Conservation (phyloP, 768 basidiomycete species). For the Lactarius vividus region DNA sequence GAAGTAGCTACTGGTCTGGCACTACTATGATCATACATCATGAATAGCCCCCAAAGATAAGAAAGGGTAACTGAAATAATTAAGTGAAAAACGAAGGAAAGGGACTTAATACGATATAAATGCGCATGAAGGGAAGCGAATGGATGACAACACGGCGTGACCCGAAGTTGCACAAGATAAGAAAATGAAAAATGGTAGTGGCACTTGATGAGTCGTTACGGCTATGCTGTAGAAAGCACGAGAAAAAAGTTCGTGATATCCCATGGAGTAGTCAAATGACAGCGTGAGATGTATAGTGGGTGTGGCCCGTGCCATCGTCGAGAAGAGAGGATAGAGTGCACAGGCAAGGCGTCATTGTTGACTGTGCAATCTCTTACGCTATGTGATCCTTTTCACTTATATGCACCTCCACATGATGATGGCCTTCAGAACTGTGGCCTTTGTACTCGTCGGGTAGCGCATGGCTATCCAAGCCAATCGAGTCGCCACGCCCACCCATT, state of each 20-base stretch:
- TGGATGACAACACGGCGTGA: constrained; percentile 1
- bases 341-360: not conserved
- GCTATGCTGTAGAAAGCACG: constrained; percentile 3
- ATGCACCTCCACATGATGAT: constrained; percentile 8
- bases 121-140: constrained; percentile 21
- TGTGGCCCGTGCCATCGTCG: not conserved
- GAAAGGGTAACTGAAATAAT: constrained; percentile 17
- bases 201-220: constrained; percentile 7
- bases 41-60: constrained; percentile 36
- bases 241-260: not conserved
- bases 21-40: constrained; percentile 19
- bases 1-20: constrained; percentile 7
- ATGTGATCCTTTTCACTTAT: constrained; percentile 14
- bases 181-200: constrained; percentile 1
- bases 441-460: constrained; percentile 19
- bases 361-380: not conserved
- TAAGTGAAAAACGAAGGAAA: not conserved
- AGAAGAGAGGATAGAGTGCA: not conserved
- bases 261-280: constrained; percentile 10
- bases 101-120: constrained; percentile 21
- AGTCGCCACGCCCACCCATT: constrained; percentile 25
- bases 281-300: constrained; percentile 12
- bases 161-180: constrained; percentile 5
- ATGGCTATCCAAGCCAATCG: constrained; percentile 11
- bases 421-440: constrained; percentile 10